Evolutionary conservation across 768 basidiomycete species (phyloP), one percentile per base, ranked within the genome.

Genomic region (Boletus eberwhitei): DNA sequence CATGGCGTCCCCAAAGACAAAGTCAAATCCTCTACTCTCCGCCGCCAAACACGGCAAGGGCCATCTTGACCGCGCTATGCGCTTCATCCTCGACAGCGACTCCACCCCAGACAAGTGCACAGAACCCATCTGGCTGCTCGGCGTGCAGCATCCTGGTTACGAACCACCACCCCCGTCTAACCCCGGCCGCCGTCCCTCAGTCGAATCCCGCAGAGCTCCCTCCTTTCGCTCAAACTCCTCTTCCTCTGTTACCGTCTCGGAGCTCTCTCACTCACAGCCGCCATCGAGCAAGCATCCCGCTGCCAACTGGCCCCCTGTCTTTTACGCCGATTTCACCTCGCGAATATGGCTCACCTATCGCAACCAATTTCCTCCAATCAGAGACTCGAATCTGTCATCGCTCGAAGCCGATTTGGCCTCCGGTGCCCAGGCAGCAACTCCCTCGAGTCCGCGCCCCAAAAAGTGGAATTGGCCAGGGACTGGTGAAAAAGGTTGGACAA

Each of bases 261-360:
- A 72, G 12, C 64, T 73, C 19, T 74, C 75, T 4, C 71, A 76
- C 31, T 75, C 75, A 0, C 73, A 74, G 34, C 60, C 70, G 0
- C 59, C 71, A 0, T 67, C 76, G 6, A 47, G 53, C 46, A 69
- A 71, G 55, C 59, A 69, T 36, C 62, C 65, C 13, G 68, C 68
- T 1, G 71, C 64, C 14, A 75, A 81, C 63, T 93, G 91, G 91
- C 90, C 90, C 0, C 80, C 85, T 8, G 79, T 81, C 35, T 97
- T 97, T 68, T 93, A 94, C 64, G 77, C 80, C 13, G 95, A 98
- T 72, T 98, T 96, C 69, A 86, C 86, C 0, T 90, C 90, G 1
- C 78, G 88, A 7, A 77, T 97, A 48, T 97, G 93, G 88, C 79
- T 95, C 41, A 96, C 94, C 0, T 98, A 98, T 72, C 89, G 95